Base-by-base conservation (phyloP, 2,329 filamentous ascomycete species). In the Calonectria crousiana region DNA sequence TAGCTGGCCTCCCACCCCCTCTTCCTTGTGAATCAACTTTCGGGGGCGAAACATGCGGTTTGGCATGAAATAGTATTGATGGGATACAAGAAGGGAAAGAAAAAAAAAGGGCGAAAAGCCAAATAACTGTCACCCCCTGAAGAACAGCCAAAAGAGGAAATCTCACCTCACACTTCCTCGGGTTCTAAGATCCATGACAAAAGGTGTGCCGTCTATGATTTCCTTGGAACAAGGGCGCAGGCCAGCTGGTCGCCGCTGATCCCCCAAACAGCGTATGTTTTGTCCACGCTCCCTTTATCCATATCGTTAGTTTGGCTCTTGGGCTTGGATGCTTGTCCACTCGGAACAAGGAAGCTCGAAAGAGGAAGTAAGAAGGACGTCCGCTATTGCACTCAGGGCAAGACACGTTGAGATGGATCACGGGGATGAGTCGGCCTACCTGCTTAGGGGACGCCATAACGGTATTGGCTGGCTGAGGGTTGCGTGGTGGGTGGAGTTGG, bases 381-480 rank as follows among this genome's bases (percentile, higher is more conserved):
- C 36, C 10, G 38, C 28, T 30, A 20, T 44, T 47, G 38, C 60
- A n/a, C 26, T 11, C 53, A 20, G n/a, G 32, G 38, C 53, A 26
- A 47, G 56, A 64, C 67, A 69, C 56, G 32, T 64, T 30, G 26
- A 69, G 36, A 64, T 47, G 36, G 60, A 64, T 23, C 36, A 47
- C 60, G 36, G 67, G 23, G 60, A 64, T 64, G 53, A 47, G 64
- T 47, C 68, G 44, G 28, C 56, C 68, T 70, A 58, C 53, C 58
- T 65, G 44, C 68, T 65, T 56, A 53, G 58, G 68, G 64, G 47
- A 49, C 44, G 23, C 56, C 67, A 64, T 36, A 32, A 53, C 41
- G 41, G 47, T 20, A 70, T 70, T 69, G 56, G 67, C 67, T 64
- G 44, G 68, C 68, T 70, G 52, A 23, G n/a, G 66, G 52, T 64